Percentiles rank a stretch among this genome's conserved stretches.
Evolutionary conservation across 768 basidiomycete genomes (phyloP).

Genomic region (Aureoboletus auriporus): DNA sequence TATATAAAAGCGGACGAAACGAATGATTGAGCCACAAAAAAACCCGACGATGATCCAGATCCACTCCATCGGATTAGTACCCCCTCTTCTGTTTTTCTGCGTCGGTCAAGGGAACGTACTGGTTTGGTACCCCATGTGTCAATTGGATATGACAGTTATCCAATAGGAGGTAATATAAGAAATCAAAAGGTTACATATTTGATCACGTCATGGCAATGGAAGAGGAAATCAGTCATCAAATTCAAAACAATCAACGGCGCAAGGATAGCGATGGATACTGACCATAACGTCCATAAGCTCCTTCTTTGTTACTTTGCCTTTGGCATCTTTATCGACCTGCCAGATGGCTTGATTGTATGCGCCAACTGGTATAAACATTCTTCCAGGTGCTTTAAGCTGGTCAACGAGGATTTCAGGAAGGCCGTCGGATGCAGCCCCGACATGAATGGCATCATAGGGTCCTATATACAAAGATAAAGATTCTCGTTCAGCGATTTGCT

Average conservation of each 20-base stretch:
- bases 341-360: slow-evolving; percentile 54
- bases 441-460: slow-evolving; percentile 85
- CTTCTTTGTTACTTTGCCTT: slow-evolving; percentile 61
- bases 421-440: slow-evolving; percentile 84
- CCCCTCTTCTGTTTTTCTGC: slow-evolving; percentile 38
- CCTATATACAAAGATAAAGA: slow-evolving; percentile 31
- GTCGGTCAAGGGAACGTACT: slow-evolving; percentile 76
- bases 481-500: not conserved
- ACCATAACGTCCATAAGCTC: slow-evolving; percentile 82
- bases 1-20: no score
- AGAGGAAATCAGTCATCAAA: slow-evolving; percentile 10
- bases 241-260: slow-evolving; percentile 6
- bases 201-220: no score
- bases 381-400: slow-evolving; percentile 70
- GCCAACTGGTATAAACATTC: slow-evolving; percentile 94
- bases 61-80: slow-evolving; percentile 5
- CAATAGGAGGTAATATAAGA: no score
- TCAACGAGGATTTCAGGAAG: slow-evolving; percentile 70
- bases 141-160: not conserved
- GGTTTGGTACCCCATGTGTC: not conserved
- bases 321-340: slow-evolving; percentile 73
- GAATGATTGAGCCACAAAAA: no score
- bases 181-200: no score
- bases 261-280: slow-evolving; percentile 22
- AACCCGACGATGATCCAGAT: no score